Base-by-base conservation (phyloP, 768 basidiomycete genomes). In the Polyporus arcularius region DNA sequence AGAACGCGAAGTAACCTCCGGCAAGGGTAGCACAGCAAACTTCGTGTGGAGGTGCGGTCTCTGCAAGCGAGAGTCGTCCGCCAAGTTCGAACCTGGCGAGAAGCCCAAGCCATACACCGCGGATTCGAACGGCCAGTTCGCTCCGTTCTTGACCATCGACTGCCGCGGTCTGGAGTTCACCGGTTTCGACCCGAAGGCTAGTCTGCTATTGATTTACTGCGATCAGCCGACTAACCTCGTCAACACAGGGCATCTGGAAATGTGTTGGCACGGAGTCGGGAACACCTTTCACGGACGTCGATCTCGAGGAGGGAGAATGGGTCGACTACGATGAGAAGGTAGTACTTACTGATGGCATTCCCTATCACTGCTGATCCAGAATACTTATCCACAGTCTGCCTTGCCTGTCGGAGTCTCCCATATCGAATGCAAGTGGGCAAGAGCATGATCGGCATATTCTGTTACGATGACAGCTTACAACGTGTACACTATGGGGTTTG, bases 281-380 rank as follows among this genome's bases (percentile, higher is more conserved):
- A 6, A 82, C 82, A 0, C 56, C 71, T 4, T 95, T 95, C 68
- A 50, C 75, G 9, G 85, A 92, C 3, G 80, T 92, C n/a, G 85
- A 88, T 35, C 75, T 92, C 43, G 72, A 71, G 1, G 85, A 88
- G 30, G 83, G 79, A 3, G 85, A 87, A 71, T 96, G 94, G 94
- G 83, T 79, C 12, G 94, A 95, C 67, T 96, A 96, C 65, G 94
- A 96, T 65, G 94, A 96, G 72, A 93, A 94, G 82, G 94, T 88
- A 62, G 46, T 74, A 21, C 58, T 51, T 39, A 12, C 28, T 26
- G 26, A 14, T 15, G 14, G 11, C 10, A 9, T 41, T 38, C 39
- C 21, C 9, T 35, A 41, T 39, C 53, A 4, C 48, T 55, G 57
- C 55, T 35, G 39, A 61, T 53, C 63, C 60, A 52, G 48, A 53